Base-by-base conservation (phyloP, 176 grass and related monocot species). In the Phoenix dactylifera region DNA sequence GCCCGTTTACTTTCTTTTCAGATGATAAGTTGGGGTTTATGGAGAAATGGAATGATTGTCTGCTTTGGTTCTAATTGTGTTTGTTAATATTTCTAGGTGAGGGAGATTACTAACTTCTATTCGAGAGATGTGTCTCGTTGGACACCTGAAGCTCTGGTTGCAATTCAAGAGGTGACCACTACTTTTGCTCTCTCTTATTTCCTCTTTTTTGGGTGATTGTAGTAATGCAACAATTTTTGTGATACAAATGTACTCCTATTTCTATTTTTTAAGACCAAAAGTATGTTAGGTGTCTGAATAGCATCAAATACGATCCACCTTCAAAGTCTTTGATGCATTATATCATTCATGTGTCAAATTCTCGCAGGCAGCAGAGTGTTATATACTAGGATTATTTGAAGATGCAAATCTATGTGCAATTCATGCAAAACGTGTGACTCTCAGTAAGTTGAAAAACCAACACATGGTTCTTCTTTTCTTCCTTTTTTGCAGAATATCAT, bases 391-490 rank as follows among this genome's bases (percentile, higher is more conserved):
- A 12, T 6, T 90, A 24, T 79, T 90, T 5, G 68, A 80, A 60
- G 52, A 67, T 16, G 55, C 83, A 16, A 74, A 86, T 58, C 75
- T 83, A 4, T 90, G 82, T 22, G 75, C 87, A 22, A 63, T 90
- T 75, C 82, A 86, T 76, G 75, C 78, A 12, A 86, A 51, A 60
- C 78, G 79, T 23, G 75, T 86, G 60, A 90, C 87, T 5, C 2
- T 90, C 61, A 82, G 83, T 90, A 86, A 86, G 87, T 80, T 70
- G 6, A 15, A 16, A 52, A 18, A 32, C 54, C 52, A 49, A 50
- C 57, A 18, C 7, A 64, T 54, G 62, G 16, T 49, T 63, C 6
- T 55, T 17, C 52, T 63, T 23, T 64, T 54, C 18, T 22, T 44
- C 20, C 20, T 3, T 44, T 44, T 14, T 44, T 44, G 10, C 35